Evolutionary conservation across 176 grass and related monocot genomes (phyloP).

Genomic region (Eleusine indica): DNA sequence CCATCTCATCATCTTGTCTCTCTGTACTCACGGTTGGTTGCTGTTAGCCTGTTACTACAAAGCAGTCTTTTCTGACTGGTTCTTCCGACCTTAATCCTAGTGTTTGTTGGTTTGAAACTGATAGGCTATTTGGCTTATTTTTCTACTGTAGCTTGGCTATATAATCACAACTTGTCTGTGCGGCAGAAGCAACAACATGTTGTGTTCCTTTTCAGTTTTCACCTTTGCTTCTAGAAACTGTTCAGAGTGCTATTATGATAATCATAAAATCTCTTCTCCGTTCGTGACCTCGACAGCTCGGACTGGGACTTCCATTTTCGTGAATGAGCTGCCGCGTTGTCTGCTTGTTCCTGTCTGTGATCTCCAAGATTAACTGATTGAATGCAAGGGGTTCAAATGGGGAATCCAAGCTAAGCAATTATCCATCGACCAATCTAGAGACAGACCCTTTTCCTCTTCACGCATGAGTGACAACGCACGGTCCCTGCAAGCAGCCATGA

Average conservation of each 20-base stretch:
- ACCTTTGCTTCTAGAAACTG: conserved; percentile 24
- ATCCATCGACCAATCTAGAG: neutral
- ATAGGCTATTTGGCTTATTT: neutral
- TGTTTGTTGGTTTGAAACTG: neutral
- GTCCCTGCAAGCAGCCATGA: neutral
- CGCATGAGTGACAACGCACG: neutral
- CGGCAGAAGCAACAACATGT: neutral
- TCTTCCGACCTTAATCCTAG: neutral
- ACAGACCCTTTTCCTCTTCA: too few species aligned
- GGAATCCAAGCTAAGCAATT: too few species aligned
- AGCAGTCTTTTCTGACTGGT: neutral
- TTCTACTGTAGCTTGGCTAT: neutral
- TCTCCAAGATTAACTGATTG: neutral
- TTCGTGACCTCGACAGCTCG: too few species aligned
- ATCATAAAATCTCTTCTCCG: too few species aligned
- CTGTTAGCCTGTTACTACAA: neutral
- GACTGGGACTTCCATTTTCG: neutral
- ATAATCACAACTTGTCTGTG: neutral
- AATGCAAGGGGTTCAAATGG: too few species aligned
- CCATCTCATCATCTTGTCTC: conserved; percentile 15
- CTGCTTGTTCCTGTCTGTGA: neutral
- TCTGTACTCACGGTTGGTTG: neutral
- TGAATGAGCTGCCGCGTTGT: neutral
- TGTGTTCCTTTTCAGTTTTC: neutral
- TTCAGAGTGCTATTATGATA: neutral